phyloP scores from a whole-genome alignment of 1,284 basidiomycete genomes.

The Farysia itapuensis region DNA sequence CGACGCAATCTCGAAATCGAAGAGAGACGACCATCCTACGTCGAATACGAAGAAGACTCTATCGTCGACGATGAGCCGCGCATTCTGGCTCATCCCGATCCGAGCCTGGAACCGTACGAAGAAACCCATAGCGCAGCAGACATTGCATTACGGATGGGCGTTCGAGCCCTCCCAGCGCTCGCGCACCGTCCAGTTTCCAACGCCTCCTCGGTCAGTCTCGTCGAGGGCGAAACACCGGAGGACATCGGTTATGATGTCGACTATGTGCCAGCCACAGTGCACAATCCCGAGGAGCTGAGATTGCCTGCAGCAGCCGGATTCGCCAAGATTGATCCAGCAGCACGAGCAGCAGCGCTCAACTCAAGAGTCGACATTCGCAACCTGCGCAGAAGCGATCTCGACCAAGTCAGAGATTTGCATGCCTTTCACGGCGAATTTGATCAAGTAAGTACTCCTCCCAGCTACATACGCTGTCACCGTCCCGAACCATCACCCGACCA shows the following conservation, averaged over 20 bases:
- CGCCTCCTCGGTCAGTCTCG: conserved; percentile 31
- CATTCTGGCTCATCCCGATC: background rate
- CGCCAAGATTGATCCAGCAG: conserved; percentile 27
- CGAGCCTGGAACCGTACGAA: background rate
- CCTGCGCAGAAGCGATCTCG: conserved; percentile 44
- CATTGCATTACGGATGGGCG: background rate
- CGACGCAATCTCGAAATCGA: conserved; percentile 48
- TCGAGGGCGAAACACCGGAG: conserved; percentile 35
- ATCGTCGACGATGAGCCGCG: conserved; percentile 15
- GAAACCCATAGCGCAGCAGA: background rate
- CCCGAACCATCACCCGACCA: conserved; percentile 21
- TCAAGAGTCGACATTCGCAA: conserved; percentile 45
- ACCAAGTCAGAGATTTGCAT: conserved; percentile 54
- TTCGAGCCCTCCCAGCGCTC: conserved; percentile 11
- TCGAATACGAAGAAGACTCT: conserved; percentile 40
- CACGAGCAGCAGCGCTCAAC: conserved; percentile 46
- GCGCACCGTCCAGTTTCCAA: conserved; percentile 37
- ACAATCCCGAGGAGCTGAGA: conserved; percentile 1
- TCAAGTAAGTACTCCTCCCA: conserved; percentile 38
- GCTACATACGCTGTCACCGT: conserved; percentile 6
- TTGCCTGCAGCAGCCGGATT: background rate
- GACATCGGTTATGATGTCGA: conserved; percentile 5
- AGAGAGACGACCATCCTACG: conserved; percentile 27
- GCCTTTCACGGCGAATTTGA: conserved; percentile 52
- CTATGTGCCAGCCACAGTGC: background rate